Conservation (phyloP, 169 alveolate species). For the Nephromyces sp. region DNA sequence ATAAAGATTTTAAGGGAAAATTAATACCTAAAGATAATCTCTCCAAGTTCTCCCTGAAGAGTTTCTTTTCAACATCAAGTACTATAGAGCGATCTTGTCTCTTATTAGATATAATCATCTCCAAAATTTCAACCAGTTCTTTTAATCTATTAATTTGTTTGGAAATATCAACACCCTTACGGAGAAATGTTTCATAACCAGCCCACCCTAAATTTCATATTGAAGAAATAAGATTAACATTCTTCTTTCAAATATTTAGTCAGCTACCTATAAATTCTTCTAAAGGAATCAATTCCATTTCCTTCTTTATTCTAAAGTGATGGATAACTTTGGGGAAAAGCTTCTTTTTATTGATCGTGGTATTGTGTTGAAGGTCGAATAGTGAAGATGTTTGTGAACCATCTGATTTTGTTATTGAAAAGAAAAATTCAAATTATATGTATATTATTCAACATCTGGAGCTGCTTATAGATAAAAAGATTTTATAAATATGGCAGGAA, state of each 20-base stretch:
- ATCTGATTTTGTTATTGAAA: not conserved
- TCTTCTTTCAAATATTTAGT: no score
- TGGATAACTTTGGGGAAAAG: not conserved
- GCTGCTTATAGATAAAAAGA: no score
- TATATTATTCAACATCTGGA: no score
- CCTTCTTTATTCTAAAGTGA: not conserved
- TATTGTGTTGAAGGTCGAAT: not conserved
- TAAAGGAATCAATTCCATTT: not conserved
- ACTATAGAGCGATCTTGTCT: not conserved
- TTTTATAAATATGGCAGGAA: not conserved
- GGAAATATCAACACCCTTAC: not conserved
- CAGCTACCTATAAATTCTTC: not conserved
- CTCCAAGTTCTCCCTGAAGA: not conserved
- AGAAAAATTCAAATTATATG: not conserved
- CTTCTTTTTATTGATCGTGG: not conserved
- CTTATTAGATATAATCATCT: not conserved
- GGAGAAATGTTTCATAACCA: not conserved
- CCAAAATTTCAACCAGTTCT: not conserved
- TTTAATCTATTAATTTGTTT: not conserved
- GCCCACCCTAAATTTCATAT: not conserved
- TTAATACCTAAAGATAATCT: not conserved
- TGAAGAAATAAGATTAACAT: not conserved
- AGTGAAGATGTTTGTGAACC: not conserved
- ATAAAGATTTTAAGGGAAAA: no score
- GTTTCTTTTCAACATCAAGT: not conserved